A percentile compares a stretch with the other conserved stretches of the same genome.
Conservation (phyloP, 192 early-diverging fungal species). For the Coemansia sp. region DNA sequence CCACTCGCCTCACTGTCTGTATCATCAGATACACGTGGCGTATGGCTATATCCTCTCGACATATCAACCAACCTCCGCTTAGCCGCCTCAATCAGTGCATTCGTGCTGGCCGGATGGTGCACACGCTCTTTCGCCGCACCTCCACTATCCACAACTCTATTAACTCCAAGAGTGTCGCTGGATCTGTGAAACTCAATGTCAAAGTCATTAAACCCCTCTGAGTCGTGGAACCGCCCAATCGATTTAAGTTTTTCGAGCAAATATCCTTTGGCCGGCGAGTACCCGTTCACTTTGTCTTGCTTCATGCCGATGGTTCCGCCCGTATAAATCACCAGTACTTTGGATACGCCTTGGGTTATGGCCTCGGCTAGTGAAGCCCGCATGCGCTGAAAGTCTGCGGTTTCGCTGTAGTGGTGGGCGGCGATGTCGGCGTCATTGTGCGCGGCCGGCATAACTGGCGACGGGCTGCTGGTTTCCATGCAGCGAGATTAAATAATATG, state of each 20-base stretch:
- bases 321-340: slow-evolving; percentile 90
- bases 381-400: slow-evolving; percentile 56
- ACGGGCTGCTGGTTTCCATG: not conserved
- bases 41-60: slow-evolving; percentile 15
- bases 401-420: slow-evolving; percentile 54
- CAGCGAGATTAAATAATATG: not conserved
- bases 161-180: slow-evolving; percentile 10
- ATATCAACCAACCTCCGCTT: slow-evolving; percentile 38
- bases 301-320: slow-evolving; percentile 96
- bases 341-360: slow-evolving; percentile 71
- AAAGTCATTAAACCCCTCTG: slow-evolving; percentile 50
- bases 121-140: not conserved
- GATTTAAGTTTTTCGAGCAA: slow-evolving; percentile 73
- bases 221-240: slow-evolving; percentile 84
- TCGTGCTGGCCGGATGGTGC: slow-evolving; percentile 18
- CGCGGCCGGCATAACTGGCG: not conserved
- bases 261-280: slow-evolving; percentile 77
- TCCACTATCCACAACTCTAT: slow-evolving; percentile 3
- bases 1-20: not conserved
- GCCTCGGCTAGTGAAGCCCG: slow-evolving; percentile 59
- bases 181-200: slow-evolving; percentile 52
- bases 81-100: slow-evolving; percentile 32
- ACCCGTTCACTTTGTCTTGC: slow-evolving; percentile 66
- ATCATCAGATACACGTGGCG: not conserved
- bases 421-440: slow-evolving; percentile 19